phyloP scores from a whole-genome alignment of 768 basidiomycete species.

The Macrolepiota fuliginosa region DNA sequence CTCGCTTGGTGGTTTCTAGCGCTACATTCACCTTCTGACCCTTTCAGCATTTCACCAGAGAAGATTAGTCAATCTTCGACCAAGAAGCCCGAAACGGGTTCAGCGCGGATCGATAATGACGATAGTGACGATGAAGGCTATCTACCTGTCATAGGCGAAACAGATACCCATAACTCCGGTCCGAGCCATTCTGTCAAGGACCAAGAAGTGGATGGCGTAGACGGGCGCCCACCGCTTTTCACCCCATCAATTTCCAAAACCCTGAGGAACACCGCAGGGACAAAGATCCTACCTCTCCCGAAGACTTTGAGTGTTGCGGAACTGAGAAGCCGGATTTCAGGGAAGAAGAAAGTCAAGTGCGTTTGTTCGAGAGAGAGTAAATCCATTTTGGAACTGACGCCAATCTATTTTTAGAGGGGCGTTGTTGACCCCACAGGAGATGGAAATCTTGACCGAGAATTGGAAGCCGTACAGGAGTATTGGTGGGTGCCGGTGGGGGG shows the following conservation, averaged over 20 bases:
- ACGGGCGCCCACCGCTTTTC: constrained; percentile 49
- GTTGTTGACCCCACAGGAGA: constrained; percentile 76
- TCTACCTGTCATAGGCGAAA: constrained; percentile 25
- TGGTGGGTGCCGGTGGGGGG: constrained; percentile 41
- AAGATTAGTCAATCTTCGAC: constrained; percentile 32
- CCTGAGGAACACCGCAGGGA: constrained; percentile 35
- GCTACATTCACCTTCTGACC: constrained; percentile 51
- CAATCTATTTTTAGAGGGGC: constrained; percentile 47
- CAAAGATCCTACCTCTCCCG: constrained; percentile 43
- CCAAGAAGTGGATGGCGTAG: constrained; percentile 20
- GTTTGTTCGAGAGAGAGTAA: constrained; percentile 20
- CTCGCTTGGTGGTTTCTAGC: constrained; percentile 67
- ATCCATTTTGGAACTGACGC: constrained; percentile 14
- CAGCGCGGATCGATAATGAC: not conserved
- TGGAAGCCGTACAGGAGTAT: constrained; percentile 86
- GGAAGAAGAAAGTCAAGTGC: constrained; percentile 75
- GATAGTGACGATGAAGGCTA: constrained; percentile 24
- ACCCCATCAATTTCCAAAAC: constrained; percentile 67
- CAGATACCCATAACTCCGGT: constrained; percentile 14
- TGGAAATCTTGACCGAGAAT: constrained; percentile 69
- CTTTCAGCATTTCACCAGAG: constrained; percentile 47
- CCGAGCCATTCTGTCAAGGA: constrained; percentile 1
- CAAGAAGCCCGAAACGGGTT: constrained; percentile 11
- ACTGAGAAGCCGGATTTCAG: constrained; percentile 58
- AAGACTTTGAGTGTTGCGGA: constrained; percentile 53